These are phyloP conservation scores for Dendryphion nanum DNA, from an alignment of 2,329 filamentous ascomycete genomes.

Conservation along the genomic window DNA sequence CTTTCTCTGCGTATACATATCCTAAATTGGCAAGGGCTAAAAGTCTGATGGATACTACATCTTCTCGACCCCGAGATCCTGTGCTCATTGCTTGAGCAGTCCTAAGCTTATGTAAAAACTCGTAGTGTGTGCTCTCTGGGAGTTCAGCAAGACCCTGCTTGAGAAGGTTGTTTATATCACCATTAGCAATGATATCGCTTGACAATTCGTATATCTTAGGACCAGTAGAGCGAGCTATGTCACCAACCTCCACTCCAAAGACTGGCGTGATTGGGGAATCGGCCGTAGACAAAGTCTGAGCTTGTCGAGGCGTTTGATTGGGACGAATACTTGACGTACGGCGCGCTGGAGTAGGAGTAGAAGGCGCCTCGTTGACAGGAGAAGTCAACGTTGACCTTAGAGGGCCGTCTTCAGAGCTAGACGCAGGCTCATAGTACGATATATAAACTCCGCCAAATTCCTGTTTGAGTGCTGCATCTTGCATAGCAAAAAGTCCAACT, in stretches of 20 bases:
- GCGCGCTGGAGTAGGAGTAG: constrained; percentile 73
- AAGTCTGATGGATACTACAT: constrained; percentile 76
- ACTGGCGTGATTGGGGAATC: constrained; percentile 52
- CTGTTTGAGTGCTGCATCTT: constrained; percentile 56
- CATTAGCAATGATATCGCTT: constrained; percentile 43
- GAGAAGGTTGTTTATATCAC: constrained; percentile 44
- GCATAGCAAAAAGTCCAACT: constrained; percentile 62
- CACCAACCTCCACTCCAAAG: constrained; percentile 25
- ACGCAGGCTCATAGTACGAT: constrained; percentile 66
- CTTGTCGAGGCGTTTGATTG: constrained; percentile 53
- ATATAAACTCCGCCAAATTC: constrained; percentile 80
- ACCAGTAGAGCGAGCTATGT: constrained; percentile 29
- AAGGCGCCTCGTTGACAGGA: constrained; percentile 47
- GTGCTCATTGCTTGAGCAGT: constrained; percentile 76
- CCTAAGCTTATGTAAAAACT: constrained; percentile 79
- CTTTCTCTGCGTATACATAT: constrained; percentile 78
- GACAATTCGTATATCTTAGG: constrained; percentile 61
- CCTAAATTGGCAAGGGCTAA: constrained; percentile 88
- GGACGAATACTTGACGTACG: constrained; percentile 57
- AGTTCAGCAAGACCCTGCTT: constrained; percentile 55
- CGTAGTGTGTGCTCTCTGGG: constrained; percentile 73
- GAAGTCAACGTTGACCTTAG: constrained; percentile 9
- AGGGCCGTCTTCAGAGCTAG: constrained; percentile 11
- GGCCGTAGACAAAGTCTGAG: constrained; percentile 42
- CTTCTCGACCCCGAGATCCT: constrained; percentile 65